Base-by-base conservation (phyloP, 495 filamentous ascomycete genomes). In the Pyrenopolyporus hunteri region DNA sequence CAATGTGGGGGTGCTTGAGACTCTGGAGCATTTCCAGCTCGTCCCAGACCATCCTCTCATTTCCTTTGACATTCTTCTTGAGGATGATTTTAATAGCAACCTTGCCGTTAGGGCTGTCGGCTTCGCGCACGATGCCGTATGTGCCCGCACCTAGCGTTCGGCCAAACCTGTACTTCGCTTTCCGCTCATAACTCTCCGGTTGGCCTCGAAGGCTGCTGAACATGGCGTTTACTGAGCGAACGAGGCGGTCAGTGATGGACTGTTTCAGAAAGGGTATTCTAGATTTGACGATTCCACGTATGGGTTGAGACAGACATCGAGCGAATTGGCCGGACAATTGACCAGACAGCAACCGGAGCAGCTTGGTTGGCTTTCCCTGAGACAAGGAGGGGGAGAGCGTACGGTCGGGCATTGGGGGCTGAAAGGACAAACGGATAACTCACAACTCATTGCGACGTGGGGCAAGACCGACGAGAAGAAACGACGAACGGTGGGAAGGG, bases 41-140 rank as follows among this genome's bases (percentile, higher is more conserved):
- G 77, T 98, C 95, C 70, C 95, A 92, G 23, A 99, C 94, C 94
- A 99, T 99, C 70, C 86, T 85, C 77, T 99, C 94, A 65, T 98
- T 98, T 50, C 94, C 95, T 57, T 91, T 91, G 69, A 99, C 94
- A 78, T 96, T 97, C 78, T 97, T 97, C 85, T 99, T 99, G 64
- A 99, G 81, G 71, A 99, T 99, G 72, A 99, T 98, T 82, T 99
- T 99, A 72, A 99, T 82, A 14, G 94, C 94, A 36, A 96, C 94
- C 77, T 96, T 96, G 60, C 91, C 89, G 10, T 82, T 84, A 17
- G 87, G 82, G 46, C 85, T 79, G 48, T 97, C 92, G 42, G 94
- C 94, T 75, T 99, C 94, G 57, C 94, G 86, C 62, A 99, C 94
- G 68, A 99, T 97, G 63, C 94, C 94, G 79, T 99, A 99, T 66